Conservation (phyloP, 306 rosid genomes). For the Lablab purpureus region DNA sequence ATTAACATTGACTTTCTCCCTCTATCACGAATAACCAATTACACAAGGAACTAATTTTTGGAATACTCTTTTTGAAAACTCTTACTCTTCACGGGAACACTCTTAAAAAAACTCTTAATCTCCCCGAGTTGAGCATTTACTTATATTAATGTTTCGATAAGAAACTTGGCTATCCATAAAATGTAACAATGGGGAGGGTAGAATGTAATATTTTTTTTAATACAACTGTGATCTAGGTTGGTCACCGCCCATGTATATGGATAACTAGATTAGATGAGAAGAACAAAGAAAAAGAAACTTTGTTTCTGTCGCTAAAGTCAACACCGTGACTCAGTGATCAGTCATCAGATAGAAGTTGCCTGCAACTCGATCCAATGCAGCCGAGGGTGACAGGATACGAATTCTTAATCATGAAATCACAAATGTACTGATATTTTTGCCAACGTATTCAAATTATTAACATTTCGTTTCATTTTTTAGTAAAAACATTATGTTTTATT, state of each 20-base stretch:
- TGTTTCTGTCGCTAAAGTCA: constrained; percentile 21
- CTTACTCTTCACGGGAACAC: too few species aligned
- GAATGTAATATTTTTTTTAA: too few species aligned
- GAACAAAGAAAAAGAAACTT: background rate
- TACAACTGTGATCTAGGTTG: background rate
- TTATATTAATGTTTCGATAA: too few species aligned
- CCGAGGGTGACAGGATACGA: background rate
- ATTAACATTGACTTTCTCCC: too few species aligned
- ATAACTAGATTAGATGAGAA: background rate
- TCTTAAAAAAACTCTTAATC: too few species aligned
- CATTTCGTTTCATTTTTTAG: background rate
- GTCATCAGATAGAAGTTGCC: constrained; percentile 19
- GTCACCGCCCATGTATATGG: background rate
- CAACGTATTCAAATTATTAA: background rate
- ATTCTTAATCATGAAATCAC: background rate
- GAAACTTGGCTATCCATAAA: too few species aligned
- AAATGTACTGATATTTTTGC: background rate
- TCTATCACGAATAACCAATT: too few species aligned
- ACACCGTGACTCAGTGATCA: constrained; percentile 25
- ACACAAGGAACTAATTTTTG: too few species aligned
- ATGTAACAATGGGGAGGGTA: too few species aligned
- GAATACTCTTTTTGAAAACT: too few species aligned
- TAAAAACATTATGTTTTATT: too few species aligned
- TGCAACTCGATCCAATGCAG: background rate
- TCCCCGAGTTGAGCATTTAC: too few species aligned